A percentile compares a stretch with the other conserved stretches of the same genome.
phyloP scores from a whole-genome alignment of 2,329 filamentous ascomycete species.

The Cladosporium halotolerans region DNA sequence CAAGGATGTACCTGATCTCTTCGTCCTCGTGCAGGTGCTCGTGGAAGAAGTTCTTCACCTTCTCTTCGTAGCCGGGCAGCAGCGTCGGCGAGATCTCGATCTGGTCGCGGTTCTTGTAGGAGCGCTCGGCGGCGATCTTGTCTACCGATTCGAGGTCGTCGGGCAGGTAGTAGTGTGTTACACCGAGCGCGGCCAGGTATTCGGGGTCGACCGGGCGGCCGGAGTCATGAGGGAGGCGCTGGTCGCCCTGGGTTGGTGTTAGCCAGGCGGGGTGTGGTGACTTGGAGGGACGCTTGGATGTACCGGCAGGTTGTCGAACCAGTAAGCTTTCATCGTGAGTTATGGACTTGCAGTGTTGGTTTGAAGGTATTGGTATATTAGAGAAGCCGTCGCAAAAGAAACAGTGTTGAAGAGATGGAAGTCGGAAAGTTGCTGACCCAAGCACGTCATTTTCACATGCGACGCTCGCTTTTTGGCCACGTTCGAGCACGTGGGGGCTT shows the following conservation, averaged over 20 bases:
- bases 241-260: constrained; percentile 64
- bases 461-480: too few relatives aligned
- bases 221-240: constrained; percentile 84
- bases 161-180: constrained; percentile 67
- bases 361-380: background rate
- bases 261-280: constrained; percentile 1
- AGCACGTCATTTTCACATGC: too few relatives aligned
- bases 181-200: constrained; percentile 68
- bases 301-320: constrained; percentile 62
- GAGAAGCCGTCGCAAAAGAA: background rate
- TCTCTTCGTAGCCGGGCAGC: constrained; percentile 84
- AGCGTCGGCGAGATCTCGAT: constrained; percentile 79
- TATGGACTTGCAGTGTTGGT: background rate
- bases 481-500: too few relatives aligned
- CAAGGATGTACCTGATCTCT: constrained; percentile 91
- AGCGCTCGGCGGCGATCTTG: constrained; percentile 63
- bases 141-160: constrained; percentile 62
- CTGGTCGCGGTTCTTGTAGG: constrained; percentile 92
- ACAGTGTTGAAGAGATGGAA: too few relatives aligned
- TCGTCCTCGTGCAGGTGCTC: constrained; percentile 98
- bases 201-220: constrained; percentile 59
- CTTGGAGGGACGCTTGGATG: background rate
- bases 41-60: constrained; percentile 87
- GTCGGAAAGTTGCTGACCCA: too few relatives aligned
- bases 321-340: constrained; percentile 62